phyloP scores from a whole-genome alignment of 495 filamentous ascomycete genomes.

The Cercophora newfieldiana region DNA sequence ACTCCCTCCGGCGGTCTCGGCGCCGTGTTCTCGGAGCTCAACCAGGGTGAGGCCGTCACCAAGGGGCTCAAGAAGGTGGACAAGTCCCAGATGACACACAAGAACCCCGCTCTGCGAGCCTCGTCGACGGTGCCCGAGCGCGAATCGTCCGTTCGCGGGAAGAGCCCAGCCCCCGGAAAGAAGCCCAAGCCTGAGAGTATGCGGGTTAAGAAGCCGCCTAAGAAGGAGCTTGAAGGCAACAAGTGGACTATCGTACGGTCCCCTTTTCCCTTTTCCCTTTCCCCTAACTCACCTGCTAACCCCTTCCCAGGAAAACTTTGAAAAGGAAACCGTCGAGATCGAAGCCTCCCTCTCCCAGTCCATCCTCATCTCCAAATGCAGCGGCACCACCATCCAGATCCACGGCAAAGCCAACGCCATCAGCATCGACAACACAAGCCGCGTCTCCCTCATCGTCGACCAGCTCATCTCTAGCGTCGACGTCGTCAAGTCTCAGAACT shows the following conservation, averaged over 20 bases:
- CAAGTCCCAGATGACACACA: conserved; percentile 94
- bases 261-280: not conserved
- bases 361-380: conserved; percentile 88
- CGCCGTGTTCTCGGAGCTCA: conserved; percentile 87
- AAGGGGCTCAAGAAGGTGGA: conserved; percentile 89
- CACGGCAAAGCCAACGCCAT: conserved; percentile 93
- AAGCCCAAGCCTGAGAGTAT: conserved; percentile 95
- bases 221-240: conserved; percentile 89
- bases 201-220: conserved; percentile 88
- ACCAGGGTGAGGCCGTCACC: conserved; percentile 83
- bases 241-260: conserved; percentile 81
- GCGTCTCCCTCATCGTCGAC: conserved; percentile 84
- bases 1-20: conserved; percentile 58
- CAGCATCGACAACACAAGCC: conserved; percentile 83
- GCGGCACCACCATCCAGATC: conserved; percentile 84
- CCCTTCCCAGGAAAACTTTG: conserved; percentile 74
- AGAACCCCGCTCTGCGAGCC: conserved; percentile 88
- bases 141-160: conserved; percentile 60
- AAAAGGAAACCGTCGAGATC: conserved; percentile 78
- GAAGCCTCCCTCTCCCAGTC: conserved; percentile 80
- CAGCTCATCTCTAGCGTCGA: conserved; percentile 88
- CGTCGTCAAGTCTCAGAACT: conserved; percentile 89
- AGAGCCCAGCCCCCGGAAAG: conserved; percentile 81
- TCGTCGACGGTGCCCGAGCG: conserved; percentile 65
- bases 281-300: not conserved